Evolutionary conservation across 148 eudicot species (phyloP).

Genomic region (Arbutus unedo): DNA sequence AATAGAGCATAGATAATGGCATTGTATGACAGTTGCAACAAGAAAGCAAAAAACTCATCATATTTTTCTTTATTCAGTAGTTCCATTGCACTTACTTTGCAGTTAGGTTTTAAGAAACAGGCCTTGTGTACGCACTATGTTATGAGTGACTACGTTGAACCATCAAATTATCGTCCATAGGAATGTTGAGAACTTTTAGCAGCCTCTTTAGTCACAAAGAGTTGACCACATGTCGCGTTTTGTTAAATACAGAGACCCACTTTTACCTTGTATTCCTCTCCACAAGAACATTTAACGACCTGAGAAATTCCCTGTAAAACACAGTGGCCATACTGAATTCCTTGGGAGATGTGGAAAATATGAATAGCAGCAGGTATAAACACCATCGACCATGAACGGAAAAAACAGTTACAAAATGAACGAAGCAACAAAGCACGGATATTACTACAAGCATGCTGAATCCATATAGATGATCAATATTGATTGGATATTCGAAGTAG

Average conservation of each 20-base stretch:
- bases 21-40: neutral
- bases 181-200: conserved; percentile 3
- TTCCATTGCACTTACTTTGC: conserved; percentile 8
- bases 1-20: neutral
- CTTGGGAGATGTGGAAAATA: neutral
- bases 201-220: neutral
- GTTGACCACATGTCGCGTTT: conserved; percentile 4
- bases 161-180: neutral
- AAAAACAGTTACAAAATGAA: conserved; percentile 6
- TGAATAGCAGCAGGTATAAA: conserved; percentile 10
- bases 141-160: conserved; percentile 12
- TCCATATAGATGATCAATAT: neutral
- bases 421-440: neutral
- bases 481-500: neutral
- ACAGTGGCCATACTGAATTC: conserved; percentile 2
- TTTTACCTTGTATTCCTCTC: conserved; percentile 64
- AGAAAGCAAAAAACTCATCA: neutral
- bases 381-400: neutral
- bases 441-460: neutral
- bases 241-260: conserved; percentile 22
- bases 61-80: neutral
- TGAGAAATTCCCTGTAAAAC: conserved; percentile 61
- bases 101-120: conserved; percentile 7
- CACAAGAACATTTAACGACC: conserved; percentile 61
- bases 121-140: conserved; percentile 12